Evolutionary conservation across 371 early-diverging fungal species (phyloP), one percentile per base, ranked within the genome.

Genomic region (Rhizopus stolonifer): DNA sequence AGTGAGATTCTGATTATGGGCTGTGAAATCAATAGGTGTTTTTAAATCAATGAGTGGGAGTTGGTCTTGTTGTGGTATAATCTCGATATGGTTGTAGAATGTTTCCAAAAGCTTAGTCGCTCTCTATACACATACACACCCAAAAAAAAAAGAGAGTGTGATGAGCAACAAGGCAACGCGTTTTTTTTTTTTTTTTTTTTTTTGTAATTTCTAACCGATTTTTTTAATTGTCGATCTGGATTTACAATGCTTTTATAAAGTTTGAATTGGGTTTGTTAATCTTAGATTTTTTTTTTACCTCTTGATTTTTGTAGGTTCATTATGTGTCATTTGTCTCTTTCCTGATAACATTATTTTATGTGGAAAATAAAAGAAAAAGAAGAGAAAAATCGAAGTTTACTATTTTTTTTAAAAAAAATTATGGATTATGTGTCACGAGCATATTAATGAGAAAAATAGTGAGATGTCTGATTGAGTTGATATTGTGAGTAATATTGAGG

Each of bases 81-180:
- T 22, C 2, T 49, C 15, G 1, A 45, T 53, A 18, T 62, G 49
- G 7, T 54, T 9, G 8, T 49, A 22, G 10, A 62, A 56, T 24
- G 34, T 14, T 29, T 29, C 15, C 61, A 61, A 55, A 3, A 61
- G 22, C 9, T 61, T 23, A 4, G 26, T 24, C 19, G 42, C 23
- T 48, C 53, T 52, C 59, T 55, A 26, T n/a, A 29, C 1, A 9
- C 11, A 29, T 29, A 9, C 11, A 29, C 9, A 29, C 6, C 11
- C 6, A 29, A 29, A 29, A 29, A 29, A 10, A 29, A 29, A 29
- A 9, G 29, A 29, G 6, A 29, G 6, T 29, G 6, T 11, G 11
- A 15, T 36, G n/a, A n/a, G n/a, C 15, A 0, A n/a, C 9, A n/a
- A n/a, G n/a, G n/a, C n/a, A n/a, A n/a, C n/a, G n/a, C n/a, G n/a